Evolutionary conservation across 2,329 filamentous ascomycete species (phyloP), one percentile per base, ranked within the genome.

Genomic region (Daldinia eschscholtzii): DNA sequence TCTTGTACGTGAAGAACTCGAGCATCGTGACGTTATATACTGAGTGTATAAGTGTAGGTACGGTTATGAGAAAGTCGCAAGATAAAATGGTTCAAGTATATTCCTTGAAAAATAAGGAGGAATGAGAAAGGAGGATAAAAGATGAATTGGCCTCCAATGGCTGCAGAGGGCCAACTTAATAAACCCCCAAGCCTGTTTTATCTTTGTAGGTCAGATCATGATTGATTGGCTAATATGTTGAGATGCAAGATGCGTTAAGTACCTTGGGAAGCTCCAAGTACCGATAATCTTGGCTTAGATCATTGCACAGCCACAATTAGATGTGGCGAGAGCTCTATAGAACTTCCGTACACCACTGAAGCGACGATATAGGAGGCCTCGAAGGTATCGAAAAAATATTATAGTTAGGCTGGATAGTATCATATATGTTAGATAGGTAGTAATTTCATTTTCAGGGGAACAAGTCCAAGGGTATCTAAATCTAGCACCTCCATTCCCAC

Each of bases 1-100:
- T 91, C 77, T 87, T 90, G 81, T 85, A 87, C 39, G 83, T 80
- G 72, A 91, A 86, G 78, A 88, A 90, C 78, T 91, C 88, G 68
- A 91, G 76, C 89, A 57, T 57, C 4, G 20, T 81, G 75, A 55
- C 53, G 70, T 61, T 44, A 37, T 41, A 55, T 56, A 23, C 26
- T n/a, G 26, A 23, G 26, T 60, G 33, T 35, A 35, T 9, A n/a
- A n/a, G 23, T 56, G 13, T 35, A 33, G n/a, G 33, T 12, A 53
- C n/a, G 28, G 39, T 46, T 57, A 13, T 13, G 35, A 63, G 15
- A 61, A 60, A 53, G 50, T 61, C 20, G 28, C 12, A 39, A 65
- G 10, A 23, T 13, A 9, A n/a, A n/a, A n/a, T n/a, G n/a, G n/a
- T n/a, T n/a, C n/a, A 61, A 59, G 6, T 61, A 50, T 53, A 12